Percentiles rank a stretch among this genome's conserved stretches.
Evolutionary conservation across 192 early-diverging fungal genomes (phyloP).

Genomic region (Coemansia sp.): DNA sequence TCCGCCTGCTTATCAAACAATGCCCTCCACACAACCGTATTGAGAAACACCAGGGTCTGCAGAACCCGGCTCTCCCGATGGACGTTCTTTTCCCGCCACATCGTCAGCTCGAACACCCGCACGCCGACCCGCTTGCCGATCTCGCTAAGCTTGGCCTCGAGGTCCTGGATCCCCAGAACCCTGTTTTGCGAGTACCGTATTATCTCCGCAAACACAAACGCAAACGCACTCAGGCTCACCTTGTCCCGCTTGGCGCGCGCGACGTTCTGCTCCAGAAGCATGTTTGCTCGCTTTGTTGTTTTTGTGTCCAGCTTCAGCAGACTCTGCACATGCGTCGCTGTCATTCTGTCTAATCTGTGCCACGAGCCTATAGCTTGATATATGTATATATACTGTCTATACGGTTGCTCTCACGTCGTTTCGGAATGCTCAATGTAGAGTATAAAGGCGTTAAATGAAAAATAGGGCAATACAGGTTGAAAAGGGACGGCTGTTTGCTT

Average conservation of each 20-base stretch:
- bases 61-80: conserved; percentile 89
- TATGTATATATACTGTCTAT: background rate
- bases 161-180: conserved; percentile 89
- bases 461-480: too few relatives aligned
- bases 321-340: conserved; percentile 20
- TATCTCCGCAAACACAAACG: conserved; percentile 93
- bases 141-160: conserved; percentile 90
- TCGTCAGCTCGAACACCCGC: conserved; percentile 80
- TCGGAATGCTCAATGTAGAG: background rate
- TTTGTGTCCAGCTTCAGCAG: conserved; percentile 41
- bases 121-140: conserved; percentile 93
- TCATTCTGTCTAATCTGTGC: background rate
- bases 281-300: conserved; percentile 48
- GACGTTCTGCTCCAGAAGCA: conserved; percentile 72
- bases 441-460: background rate
- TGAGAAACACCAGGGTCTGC: conserved; percentile 87
- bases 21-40: conserved; percentile 89
- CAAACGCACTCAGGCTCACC: conserved; percentile 78
- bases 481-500: too few relatives aligned
- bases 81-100: conserved; percentile 83
- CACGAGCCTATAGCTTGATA: background rate
- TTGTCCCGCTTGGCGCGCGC: conserved; percentile 68
- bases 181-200: conserved; percentile 95
- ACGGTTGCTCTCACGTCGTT: too few relatives aligned
- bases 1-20: conserved; percentile 97